These are phyloP conservation scores for Aspergillus funiculosus DNA, from an alignment of 495 filamentous ascomycete genomes.

Conservation along the genomic window DNA sequence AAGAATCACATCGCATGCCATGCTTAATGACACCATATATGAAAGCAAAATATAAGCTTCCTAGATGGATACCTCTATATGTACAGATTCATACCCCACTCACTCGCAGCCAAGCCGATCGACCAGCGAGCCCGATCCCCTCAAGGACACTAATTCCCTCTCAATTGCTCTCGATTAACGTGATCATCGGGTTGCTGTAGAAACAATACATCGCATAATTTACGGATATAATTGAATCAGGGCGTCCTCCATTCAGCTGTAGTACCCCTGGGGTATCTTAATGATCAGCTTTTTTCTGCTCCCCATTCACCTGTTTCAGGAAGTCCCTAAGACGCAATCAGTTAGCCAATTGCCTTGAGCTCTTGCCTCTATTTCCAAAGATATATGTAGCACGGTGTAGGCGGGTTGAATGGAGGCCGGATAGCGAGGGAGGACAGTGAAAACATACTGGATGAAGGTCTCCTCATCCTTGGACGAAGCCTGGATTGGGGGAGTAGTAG, in stretches of 20 bases:
- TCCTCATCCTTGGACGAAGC: conserved; percentile 89
- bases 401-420: too few species aligned
- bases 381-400: too few species aligned
- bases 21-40: neutral
- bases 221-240: neutral
- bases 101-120: neutral
- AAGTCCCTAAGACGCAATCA: conserved; percentile 56
- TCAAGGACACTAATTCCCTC: conserved; percentile 13
- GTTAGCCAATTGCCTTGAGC: conserved; percentile 5
- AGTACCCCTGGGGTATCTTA: conserved; percentile 31
- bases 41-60: conserved; percentile 24
- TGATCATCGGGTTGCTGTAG: neutral
- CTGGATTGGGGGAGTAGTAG: conserved; percentile 70
- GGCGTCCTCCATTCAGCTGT: conserved; percentile 7
- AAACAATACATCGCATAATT: neutral
- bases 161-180: neutral
- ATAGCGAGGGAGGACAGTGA: conserved; percentile 2
- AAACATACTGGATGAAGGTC: conserved; percentile 88
- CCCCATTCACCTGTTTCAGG: conserved; percentile 63
- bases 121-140: conserved; percentile 5
- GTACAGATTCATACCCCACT: conserved; percentile 32
- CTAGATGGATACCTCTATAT: conserved; percentile 44
- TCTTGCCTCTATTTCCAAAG: conserved; percentile 1
- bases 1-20: too few species aligned
- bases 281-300: conserved; percentile 64